These are phyloP conservation scores for Ziziphus jujuba DNA, from an alignment of 306 rosid species.

Conservation along the genomic window DNA sequence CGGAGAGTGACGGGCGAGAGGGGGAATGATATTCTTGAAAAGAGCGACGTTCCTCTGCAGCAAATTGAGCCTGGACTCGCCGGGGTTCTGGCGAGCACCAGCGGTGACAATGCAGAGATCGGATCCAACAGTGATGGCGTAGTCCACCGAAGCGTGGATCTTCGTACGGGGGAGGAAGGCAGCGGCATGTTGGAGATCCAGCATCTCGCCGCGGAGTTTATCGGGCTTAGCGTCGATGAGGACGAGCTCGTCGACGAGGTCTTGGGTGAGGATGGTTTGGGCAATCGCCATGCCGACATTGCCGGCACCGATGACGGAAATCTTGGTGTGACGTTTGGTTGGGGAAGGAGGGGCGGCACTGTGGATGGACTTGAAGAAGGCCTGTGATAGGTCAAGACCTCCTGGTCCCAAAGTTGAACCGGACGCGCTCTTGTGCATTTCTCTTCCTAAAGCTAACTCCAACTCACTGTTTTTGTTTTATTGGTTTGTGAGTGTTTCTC, in stretches of 20 bases:
- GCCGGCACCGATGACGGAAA: constrained; percentile 83
- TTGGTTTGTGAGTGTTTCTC: no score
- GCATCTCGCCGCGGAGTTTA: constrained; percentile 92
- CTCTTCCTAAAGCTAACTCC: no score
- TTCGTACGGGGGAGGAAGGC: constrained; percentile 93
- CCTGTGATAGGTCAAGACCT: constrained; percentile 63
- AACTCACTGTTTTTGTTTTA: no score
- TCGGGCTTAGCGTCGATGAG: constrained; percentile 73
- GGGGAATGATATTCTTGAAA: constrained; percentile 63
- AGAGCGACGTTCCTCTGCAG: constrained; percentile 73
- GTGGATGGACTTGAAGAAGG: constrained; percentile 65
- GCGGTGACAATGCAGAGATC: constrained; percentile 92
- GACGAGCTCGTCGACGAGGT: constrained; percentile 69
- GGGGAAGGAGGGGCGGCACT: constrained; percentile 57
- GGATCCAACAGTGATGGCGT: constrained; percentile 60
- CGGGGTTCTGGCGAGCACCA: constrained; percentile 74
- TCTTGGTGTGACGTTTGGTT: constrained; percentile 57
- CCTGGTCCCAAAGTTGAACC: constrained; percentile 64
- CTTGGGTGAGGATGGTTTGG: constrained; percentile 90
- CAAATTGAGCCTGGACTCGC: constrained; percentile 73
- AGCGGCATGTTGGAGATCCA: constrained; percentile 90
- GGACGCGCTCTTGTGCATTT: constrained; percentile 63
- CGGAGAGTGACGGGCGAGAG: constrained; percentile 61
- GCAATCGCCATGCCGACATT: constrained; percentile 99
- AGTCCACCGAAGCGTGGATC: constrained; percentile 72